Conservation (phyloP, 352 stramenopile species). For the Globisporangium spiculum region DNA sequence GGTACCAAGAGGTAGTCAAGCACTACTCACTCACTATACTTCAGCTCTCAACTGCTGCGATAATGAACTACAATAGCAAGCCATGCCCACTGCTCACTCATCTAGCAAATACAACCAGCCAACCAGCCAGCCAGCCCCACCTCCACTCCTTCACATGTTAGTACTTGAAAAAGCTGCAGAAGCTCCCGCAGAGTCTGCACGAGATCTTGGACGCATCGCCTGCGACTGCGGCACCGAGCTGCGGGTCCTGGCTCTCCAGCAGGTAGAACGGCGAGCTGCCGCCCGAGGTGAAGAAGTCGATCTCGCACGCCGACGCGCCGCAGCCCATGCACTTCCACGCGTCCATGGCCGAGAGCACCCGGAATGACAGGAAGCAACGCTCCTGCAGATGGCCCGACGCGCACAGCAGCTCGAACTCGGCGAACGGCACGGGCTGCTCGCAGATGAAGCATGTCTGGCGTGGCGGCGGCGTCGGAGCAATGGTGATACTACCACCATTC, state of each 20-base stretch:
- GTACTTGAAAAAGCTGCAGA: slow-evolving; percentile 74
- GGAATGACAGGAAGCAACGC: slow-evolving; percentile 76
- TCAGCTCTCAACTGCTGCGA: too few species aligned
- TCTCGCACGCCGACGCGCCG: slow-evolving; percentile 54
- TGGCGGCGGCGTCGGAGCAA: slow-evolving; percentile 32
- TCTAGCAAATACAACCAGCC: too few species aligned
- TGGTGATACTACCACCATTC: not conserved
- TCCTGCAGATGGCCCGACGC: slow-evolving; percentile 61
- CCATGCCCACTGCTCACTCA: not conserved
- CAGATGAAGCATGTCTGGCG: slow-evolving; percentile 74
- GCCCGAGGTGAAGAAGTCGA: slow-evolving; percentile 30
- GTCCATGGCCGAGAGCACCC: slow-evolving; percentile 59
- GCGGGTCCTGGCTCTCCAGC: slow-evolving; percentile 29
- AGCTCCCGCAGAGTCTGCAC: slow-evolving; percentile 73
- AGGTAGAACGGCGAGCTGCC: slow-evolving; percentile 62
- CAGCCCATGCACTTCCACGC: slow-evolving; percentile 85
- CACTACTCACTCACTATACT: too few species aligned
- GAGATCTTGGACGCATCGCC: slow-evolving; percentile 34
- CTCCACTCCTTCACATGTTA: too few species aligned
- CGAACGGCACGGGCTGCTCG: slow-evolving; percentile 53
- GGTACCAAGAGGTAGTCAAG: too few species aligned
- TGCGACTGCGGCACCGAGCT: not conserved
- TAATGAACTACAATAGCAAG: too few species aligned
- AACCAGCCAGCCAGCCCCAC: slow-evolving; percentile 15
- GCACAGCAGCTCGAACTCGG: slow-evolving; percentile 60